Evolutionary conservation across 805 yeast genomes (phyloP).

Genomic region (Candida qinlingensis): DNA sequence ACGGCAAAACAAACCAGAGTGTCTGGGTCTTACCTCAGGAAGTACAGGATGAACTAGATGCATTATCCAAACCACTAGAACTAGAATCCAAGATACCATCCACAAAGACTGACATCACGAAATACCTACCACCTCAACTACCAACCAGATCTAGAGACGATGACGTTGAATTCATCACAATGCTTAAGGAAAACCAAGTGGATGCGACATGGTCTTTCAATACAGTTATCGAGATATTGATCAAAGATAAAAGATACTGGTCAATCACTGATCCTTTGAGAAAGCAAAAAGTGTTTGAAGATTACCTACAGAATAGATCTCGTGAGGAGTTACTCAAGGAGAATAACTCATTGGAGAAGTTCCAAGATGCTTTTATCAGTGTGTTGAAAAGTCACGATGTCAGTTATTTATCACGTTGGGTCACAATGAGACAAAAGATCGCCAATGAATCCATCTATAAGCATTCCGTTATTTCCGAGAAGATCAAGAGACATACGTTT

Average conservation of each 20-base stretch:
- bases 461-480: constrained; percentile 54
- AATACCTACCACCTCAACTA: constrained; percentile 10
- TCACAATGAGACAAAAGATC: constrained; percentile 45
- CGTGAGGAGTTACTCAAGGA: constrained; percentile 49
- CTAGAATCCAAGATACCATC: not conserved
- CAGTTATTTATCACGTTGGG: constrained; percentile 60
- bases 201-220: constrained; percentile 76
- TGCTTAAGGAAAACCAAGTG: constrained; percentile 52
- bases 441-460: constrained; percentile 62
- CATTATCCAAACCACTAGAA: not conserved
- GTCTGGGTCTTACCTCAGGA: constrained; percentile 77
- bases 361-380: constrained; percentile 46
- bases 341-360: constrained; percentile 47
- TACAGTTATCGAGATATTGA: constrained; percentile 52
- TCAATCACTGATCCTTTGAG: constrained; percentile 51
- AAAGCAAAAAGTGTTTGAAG: constrained; percentile 60
- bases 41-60: constrained; percentile 25
- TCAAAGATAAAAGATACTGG: constrained; percentile 65
- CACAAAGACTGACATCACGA: constrained; percentile 2
- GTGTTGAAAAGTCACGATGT: constrained; percentile 44
- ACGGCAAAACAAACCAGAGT: constrained; percentile 56
- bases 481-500: constrained; percentile 50
- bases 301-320: constrained; percentile 47
- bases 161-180: constrained; percentile 39
- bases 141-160: constrained; percentile 30